phyloP scores from a whole-genome alignment of 768 basidiomycete species.

The Russula olivacea region DNA sequence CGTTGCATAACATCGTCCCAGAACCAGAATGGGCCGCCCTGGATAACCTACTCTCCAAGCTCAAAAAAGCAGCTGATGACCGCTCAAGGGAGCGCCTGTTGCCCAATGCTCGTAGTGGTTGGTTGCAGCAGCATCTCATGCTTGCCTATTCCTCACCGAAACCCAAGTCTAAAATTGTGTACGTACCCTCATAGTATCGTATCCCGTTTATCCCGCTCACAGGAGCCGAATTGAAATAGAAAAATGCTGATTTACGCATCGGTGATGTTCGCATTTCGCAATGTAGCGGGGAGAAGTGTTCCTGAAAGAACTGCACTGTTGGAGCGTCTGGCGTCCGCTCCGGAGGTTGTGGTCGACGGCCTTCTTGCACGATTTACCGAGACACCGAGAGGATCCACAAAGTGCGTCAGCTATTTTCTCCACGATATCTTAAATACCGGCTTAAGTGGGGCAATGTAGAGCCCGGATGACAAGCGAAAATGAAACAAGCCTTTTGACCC shows the following conservation, averaged over 20 bases:
- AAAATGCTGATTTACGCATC: conserved; percentile 79
- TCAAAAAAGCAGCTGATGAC: conserved; percentile 47
- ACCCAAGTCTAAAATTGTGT: conserved; percentile 60
- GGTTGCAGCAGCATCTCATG: conserved; percentile 66
- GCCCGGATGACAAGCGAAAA: conserved; percentile 56
- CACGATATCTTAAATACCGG: background rate
- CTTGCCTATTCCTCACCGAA: conserved; percentile 38
- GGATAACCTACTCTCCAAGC: conserved; percentile 38
- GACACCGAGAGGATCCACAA: conserved; percentile 54
- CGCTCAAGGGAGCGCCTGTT: conserved; percentile 51
- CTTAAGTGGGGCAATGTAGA: conserved; percentile 16
- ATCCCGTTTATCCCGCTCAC: background rate
- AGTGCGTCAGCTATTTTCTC: conserved; percentile 39
- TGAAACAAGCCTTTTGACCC: conserved; percentile 65
- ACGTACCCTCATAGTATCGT: conserved; percentile 28
- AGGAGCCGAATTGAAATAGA: conserved; percentile 35
- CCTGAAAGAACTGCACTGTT: conserved; percentile 49
- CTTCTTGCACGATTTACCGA: conserved; percentile 80
- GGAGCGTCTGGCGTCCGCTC: conserved; percentile 53
- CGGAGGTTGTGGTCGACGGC: conserved; percentile 63
- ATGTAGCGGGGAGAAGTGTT: conserved; percentile 33
- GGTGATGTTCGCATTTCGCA: conserved; percentile 68
- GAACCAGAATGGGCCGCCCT: conserved; percentile 76
- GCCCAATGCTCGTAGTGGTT: conserved; percentile 56
- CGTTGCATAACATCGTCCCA: conserved; percentile 69